A percentile compares a stretch with the other conserved stretches of the same genome.
These are phyloP conservation scores for Fraxinus baroniana DNA, from an alignment of 305 asterid species.

Conservation along the genomic window DNA sequence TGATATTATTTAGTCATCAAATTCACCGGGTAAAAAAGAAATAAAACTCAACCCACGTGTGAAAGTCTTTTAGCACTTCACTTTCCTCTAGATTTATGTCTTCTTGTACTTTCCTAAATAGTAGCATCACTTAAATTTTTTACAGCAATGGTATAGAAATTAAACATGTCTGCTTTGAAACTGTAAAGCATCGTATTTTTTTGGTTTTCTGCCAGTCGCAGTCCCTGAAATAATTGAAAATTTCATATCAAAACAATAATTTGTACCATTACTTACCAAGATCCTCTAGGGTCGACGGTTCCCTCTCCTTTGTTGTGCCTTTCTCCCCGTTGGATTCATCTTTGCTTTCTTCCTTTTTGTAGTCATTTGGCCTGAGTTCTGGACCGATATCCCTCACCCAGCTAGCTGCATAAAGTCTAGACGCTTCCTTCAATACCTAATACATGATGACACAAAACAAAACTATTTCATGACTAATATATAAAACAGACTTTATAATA, in stretches of 20 bases:
- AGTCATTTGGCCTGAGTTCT: conserved; percentile 73
- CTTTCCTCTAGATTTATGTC: neutral
- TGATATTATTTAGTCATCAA: neutral
- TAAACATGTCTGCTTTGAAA: neutral
- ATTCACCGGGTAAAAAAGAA: neutral
- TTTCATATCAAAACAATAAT: neutral
- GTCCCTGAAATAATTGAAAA: neutral
- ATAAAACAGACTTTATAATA: neutral
- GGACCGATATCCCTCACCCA: conserved; percentile 98
- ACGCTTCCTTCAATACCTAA: conserved; percentile 85
- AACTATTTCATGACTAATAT: neutral
- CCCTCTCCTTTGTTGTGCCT: conserved; percentile 36
- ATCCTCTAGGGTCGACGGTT: conserved; percentile 73
- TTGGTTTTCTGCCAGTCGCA: neutral
- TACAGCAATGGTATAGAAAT: neutral
- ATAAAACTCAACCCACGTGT: neutral
- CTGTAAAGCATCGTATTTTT: neutral
- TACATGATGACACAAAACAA: conserved; percentile 6
- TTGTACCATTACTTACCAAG: conserved; percentile 43
- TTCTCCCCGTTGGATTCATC: conserved; percentile 26
- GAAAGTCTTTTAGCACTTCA: neutral
- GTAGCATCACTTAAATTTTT: neutral
- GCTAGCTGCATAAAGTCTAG: conserved; percentile 77
- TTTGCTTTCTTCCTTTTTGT: conserved; percentile 47
- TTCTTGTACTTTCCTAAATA: neutral